phyloP scores from a whole-genome alignment of 2,329 filamentous ascomycete genomes.

The Fusarium concolor region DNA sequence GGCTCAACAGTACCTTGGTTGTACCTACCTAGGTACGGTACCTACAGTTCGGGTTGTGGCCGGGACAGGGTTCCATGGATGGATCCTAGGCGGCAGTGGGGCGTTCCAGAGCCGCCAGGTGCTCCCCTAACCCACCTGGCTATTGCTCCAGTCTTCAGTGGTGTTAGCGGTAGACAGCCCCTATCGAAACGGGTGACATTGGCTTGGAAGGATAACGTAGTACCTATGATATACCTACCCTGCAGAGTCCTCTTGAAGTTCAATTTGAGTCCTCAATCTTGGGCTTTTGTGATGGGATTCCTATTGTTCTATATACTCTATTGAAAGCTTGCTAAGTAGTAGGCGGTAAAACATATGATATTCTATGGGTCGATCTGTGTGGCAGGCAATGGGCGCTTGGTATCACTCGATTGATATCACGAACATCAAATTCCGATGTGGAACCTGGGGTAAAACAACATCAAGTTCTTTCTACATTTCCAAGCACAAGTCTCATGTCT shows the following conservation, averaged over 20 bases:
- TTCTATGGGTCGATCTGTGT: background rate
- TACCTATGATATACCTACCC: no score
- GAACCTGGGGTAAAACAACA: no score
- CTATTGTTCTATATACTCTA: background rate
- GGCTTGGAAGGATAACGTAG: background rate
- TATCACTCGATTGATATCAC: background rate
- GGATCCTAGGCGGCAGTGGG: background rate
- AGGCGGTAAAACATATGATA: no score
- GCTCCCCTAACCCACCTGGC: constrained; percentile 4
- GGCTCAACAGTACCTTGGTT: constrained; percentile 10
- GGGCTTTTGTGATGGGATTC: background rate
- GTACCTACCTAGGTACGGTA: background rate
- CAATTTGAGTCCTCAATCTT: background rate
- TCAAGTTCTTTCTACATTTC: no score
- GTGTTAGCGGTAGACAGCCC: constrained; percentile 16
- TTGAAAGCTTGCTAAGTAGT: background rate
- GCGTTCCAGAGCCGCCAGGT: constrained; percentile 8
- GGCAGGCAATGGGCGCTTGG: background rate
- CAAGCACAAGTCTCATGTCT: no score
- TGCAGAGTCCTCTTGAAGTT: background rate
- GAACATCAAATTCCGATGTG: background rate
- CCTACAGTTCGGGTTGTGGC: constrained; percentile 3
- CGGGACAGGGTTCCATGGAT: constrained; percentile 12
- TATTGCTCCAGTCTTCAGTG: background rate
- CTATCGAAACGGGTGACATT: constrained; percentile 9